phyloP scores from a whole-genome alignment of 257 asterid species.

The Anisodus tanguticus region DNA sequence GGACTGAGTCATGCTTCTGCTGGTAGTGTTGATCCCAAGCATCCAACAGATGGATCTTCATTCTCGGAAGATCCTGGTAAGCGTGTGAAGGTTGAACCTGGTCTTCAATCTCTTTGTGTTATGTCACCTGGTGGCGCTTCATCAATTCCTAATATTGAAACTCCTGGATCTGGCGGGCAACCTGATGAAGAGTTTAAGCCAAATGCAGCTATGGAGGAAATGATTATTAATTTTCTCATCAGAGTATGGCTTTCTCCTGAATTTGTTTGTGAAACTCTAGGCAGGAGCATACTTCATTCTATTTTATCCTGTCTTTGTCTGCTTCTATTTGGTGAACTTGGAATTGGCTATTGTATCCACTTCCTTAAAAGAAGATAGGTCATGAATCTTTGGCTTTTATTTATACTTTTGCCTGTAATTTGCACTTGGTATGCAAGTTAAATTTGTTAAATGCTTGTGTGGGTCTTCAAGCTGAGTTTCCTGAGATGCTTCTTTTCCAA shows the following conservation, averaged over 20 bases:
- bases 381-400: neutral
- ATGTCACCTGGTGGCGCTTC: conserved; percentile 98
- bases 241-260: conserved; percentile 60
- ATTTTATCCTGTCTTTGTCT: neutral
- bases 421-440: neutral
- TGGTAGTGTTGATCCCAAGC: conserved; percentile 62
- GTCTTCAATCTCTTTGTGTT: conserved; percentile 88
- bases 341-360: neutral
- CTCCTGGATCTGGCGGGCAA: conserved; percentile 93
- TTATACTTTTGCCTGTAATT: neutral
- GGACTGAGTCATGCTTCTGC: conserved; percentile 55
- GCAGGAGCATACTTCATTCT: conserved; percentile 34
- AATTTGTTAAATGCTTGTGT: conserved; percentile 8
- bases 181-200: conserved; percentile 99
- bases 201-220: conserved; percentile 99
- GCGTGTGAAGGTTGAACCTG: conserved; percentile 97
- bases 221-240: conserved; percentile 96
- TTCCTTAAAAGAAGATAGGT: neutral
- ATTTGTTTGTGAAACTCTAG: conserved; percentile 25
- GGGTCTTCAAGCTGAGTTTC: neutral
- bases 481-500: conserved; percentile 23
- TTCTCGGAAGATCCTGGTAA: conserved; percentile 89
- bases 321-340: neutral
- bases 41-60: conserved; percentile 74
- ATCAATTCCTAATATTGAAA: conserved; percentile 89